Evolutionary conservation across 1,284 basidiomycete species (phyloP).

Genomic region (Microbotryomycetes sp.): DNA sequence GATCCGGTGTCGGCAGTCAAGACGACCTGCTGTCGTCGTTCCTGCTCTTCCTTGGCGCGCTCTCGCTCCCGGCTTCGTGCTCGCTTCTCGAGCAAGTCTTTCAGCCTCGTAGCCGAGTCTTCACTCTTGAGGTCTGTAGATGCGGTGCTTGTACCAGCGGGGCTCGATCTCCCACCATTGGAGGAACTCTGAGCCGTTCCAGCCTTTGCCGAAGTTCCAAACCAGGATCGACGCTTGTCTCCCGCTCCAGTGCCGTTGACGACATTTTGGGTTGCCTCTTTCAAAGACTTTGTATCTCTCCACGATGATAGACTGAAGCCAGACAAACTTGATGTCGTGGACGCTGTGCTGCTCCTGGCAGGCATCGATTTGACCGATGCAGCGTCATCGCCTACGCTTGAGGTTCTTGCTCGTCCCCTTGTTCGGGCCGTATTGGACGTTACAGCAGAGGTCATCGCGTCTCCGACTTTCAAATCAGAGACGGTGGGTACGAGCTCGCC

Average conservation of each 20-base stretch:
- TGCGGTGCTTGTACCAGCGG: background rate
- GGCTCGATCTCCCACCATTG: no score
- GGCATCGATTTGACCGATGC: background rate
- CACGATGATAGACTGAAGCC: constrained; percentile 9
- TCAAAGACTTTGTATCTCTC: background rate
- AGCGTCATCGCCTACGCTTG: background rate
- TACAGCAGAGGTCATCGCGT: background rate
- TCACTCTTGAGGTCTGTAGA: constrained; percentile 16
- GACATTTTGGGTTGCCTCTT: background rate
- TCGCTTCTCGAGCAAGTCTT: constrained; percentile 19
- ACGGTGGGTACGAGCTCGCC: background rate
- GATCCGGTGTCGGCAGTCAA: background rate
- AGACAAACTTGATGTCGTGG: background rate
- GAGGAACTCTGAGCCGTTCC: no score
- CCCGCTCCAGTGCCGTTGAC: background rate
- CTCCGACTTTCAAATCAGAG: background rate
- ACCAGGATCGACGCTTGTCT: background rate
- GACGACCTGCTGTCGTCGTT: background rate
- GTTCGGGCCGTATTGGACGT: background rate
- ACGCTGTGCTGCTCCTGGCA: background rate
- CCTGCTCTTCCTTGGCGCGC: background rate
- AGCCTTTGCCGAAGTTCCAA: background rate
- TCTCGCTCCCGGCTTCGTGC: constrained; percentile 21
- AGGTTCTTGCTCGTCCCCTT: background rate
- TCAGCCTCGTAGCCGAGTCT: constrained; percentile 16